Percentiles rank a stretch among this genome's conserved stretches.
phyloP scores from a whole-genome alignment of 2,329 filamentous ascomycete species.

The Knoxdaviesia proteae region DNA sequence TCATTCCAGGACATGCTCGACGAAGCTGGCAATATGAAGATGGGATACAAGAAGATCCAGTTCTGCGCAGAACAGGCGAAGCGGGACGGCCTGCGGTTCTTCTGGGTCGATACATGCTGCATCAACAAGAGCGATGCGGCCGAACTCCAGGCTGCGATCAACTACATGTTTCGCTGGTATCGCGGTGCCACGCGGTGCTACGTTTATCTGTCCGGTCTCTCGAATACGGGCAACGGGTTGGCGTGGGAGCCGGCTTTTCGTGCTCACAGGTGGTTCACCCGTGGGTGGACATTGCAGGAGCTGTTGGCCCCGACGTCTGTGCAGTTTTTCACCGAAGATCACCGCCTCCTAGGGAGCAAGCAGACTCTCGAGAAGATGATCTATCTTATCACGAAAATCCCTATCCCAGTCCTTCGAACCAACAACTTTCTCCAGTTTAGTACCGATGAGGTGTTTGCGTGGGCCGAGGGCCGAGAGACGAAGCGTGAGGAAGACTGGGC shows the following conservation, averaged over 20 bases:
- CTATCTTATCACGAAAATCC: conserved; percentile 2
- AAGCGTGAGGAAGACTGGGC: conserved; percentile 12
- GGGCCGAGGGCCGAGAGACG: conserved; percentile 11
- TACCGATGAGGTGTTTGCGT: conserved; percentile 5
- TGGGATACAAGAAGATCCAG: conserved; percentile 3
- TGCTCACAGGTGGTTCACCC: conserved; percentile 8
- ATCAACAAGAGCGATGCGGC: conserved; percentile 13
- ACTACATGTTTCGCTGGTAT: conserved; percentile 15
- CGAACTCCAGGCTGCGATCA: conserved; percentile 8
- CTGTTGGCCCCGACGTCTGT: conserved; percentile 9
- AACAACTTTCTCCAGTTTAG: conserved; percentile 4
- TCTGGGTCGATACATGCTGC: conserved; percentile 14
- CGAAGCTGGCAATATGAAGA: background rate
- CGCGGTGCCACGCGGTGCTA: conserved; percentile 9
- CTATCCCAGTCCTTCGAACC: conserved; percentile 1
- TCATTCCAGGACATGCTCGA: background rate
- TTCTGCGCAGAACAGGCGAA: conserved; percentile 1
- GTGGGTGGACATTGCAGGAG: conserved; percentile 12
- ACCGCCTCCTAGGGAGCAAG: conserved; percentile 9
- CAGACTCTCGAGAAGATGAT: conserved; percentile 1
- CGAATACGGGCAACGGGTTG: conserved; percentile 2
- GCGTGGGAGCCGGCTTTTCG: conserved; percentile 4
- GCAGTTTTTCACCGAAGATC: conserved; percentile 5
- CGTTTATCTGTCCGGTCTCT: conserved; percentile 7
- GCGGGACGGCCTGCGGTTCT: conserved; percentile 6